Evolutionary conservation across 2,329 filamentous ascomycete genomes (phyloP).

Genomic region (Didymella segeticola): DNA sequence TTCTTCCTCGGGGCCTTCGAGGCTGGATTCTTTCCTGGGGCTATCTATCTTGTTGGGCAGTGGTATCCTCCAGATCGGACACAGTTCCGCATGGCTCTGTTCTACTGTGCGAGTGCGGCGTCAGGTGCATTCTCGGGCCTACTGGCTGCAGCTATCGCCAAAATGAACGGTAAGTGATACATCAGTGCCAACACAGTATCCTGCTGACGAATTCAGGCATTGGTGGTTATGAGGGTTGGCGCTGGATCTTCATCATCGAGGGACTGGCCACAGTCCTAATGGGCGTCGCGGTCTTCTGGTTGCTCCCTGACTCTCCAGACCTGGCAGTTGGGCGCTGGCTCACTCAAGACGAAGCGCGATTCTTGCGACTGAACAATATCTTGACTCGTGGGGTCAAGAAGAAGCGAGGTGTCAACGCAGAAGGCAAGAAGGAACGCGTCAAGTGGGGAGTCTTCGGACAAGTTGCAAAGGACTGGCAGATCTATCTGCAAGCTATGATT

Average conservation of each 20-base stretch:
- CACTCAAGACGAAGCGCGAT: constrained; percentile 24
- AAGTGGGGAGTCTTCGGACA: constrained; percentile 34
- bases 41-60: constrained; percentile 61
- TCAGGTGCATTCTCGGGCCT: constrained; percentile 65
- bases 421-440: constrained; percentile 22
- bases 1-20: constrained; percentile 41
- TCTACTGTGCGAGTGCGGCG: constrained; percentile 61
- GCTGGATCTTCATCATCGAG: constrained; percentile 34
- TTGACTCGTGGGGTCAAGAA: constrained; percentile 22
- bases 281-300: constrained; percentile 17
- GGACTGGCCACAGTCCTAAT: constrained; percentile 18
- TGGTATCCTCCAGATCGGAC: constrained; percentile 64
- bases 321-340: constrained; percentile 36
- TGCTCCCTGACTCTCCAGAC: constrained; percentile 26
- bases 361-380: constrained; percentile 19
- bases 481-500: constrained; percentile 52
- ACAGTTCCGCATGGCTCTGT: constrained; percentile 62
- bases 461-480: constrained; percentile 58
- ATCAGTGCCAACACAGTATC: rapidly evolving
- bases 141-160: constrained; percentile 61
- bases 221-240: constrained; percentile 43
- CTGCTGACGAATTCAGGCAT: constrained; percentile 33
- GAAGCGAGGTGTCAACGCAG: constrained; percentile 17
- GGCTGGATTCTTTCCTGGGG: constrained; percentile 31
- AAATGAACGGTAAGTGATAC: constrained; percentile 56